These are phyloP conservation scores for Plasmodium berghei DNA, from an alignment of 169 alveolate species.

Conservation along the genomic window DNA sequence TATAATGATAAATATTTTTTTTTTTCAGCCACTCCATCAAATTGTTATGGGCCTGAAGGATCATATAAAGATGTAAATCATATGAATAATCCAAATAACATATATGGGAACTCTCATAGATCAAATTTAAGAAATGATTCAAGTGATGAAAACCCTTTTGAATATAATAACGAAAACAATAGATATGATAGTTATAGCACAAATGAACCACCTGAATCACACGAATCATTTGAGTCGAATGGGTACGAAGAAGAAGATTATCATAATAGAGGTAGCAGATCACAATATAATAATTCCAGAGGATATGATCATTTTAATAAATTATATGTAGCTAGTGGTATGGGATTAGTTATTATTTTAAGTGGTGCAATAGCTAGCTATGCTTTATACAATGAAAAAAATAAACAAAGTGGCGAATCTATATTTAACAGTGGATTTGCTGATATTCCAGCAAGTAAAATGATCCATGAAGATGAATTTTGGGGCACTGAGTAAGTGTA, in stretches of 20 bases:
- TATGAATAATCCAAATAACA: too few species aligned
- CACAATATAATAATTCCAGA: slow-evolving; percentile 1
- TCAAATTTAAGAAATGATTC: too few species aligned
- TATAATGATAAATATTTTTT: too few species aligned
- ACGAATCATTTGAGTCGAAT: not conserved
- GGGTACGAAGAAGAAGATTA: not conserved
- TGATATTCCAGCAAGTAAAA: slow-evolving; percentile 10
- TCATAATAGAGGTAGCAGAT: not conserved
- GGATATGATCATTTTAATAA: slow-evolving; percentile 2
- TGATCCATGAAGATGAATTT: slow-evolving; percentile 52
- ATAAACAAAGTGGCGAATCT: slow-evolving; percentile 18
- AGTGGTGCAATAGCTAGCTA: slow-evolving; percentile 31
- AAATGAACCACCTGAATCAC: too few species aligned
- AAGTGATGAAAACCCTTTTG: too few species aligned
- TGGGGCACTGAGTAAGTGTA: slow-evolving; percentile 33
- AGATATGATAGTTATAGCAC: too few species aligned
- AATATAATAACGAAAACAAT: too few species aligned
- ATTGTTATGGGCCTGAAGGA: too few species aligned
- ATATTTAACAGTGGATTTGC: slow-evolving; percentile 25
- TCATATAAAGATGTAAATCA: too few species aligned
- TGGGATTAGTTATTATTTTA: slow-evolving; percentile 27
- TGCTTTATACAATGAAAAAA: slow-evolving; percentile 15
- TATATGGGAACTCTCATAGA: too few species aligned
- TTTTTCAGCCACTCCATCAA: too few species aligned
- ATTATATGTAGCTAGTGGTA: slow-evolving; percentile 48